Conservation (phyloP, 352 stramenopile genomes). For the Phytophthora tentaculata region DNA sequence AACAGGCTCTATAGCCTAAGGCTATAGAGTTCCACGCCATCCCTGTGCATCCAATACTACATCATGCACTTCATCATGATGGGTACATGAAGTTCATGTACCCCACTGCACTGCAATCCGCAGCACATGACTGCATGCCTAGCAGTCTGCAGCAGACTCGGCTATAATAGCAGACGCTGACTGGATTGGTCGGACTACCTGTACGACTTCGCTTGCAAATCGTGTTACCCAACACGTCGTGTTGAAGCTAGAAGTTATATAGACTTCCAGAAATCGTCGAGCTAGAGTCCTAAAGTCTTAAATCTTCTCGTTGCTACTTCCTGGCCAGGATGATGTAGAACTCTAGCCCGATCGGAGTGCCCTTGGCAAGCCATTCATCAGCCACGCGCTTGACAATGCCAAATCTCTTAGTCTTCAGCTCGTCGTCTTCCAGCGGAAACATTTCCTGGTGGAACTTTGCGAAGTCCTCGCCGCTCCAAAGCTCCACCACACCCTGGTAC, state of each 20-base stretch:
- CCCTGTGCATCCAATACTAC: too few species aligned
- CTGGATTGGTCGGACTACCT: conserved; percentile 12
- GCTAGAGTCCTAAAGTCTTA: background rate
- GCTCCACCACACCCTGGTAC: conserved; percentile 54
- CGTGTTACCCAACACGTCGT: conserved; percentile 25
- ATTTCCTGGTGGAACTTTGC: conserved; percentile 42
- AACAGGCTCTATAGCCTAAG: too few species aligned
- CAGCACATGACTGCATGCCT: too few species aligned
- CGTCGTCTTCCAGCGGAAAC: conserved; percentile 40
- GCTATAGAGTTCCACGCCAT: too few species aligned
- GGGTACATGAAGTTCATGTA: too few species aligned
- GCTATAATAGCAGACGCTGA: too few species aligned
- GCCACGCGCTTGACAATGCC: conserved; percentile 46
- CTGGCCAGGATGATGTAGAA: conserved; percentile 59
- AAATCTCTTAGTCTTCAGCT: conserved; percentile 30
- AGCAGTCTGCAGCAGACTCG: too few species aligned
- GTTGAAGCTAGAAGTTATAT: conserved; percentile 23
- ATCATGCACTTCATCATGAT: too few species aligned
- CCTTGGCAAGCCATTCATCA: conserved; percentile 55
- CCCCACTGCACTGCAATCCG: too few species aligned
- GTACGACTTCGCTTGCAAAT: conserved; percentile 26
- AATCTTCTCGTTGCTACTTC: conserved; percentile 14
- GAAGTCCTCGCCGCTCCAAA: conserved; percentile 54
- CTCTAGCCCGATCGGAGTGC: conserved; percentile 60
- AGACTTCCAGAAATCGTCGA: conserved; percentile 10